Conservation (phyloP, 345 rosid genomes). For the Leavenworthia alabamica region DNA sequence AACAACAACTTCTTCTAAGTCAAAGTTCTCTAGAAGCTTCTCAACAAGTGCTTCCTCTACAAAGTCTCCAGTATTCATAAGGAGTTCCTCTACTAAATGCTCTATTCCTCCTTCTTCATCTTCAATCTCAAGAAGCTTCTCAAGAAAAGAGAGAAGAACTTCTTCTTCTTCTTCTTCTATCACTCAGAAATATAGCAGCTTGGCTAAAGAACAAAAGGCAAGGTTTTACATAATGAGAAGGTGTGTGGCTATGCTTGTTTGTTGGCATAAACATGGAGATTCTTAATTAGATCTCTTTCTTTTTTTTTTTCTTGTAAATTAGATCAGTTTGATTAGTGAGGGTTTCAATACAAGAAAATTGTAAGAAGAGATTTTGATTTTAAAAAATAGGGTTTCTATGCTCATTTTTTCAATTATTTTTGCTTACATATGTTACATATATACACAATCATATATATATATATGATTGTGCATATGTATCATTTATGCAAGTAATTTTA, state of each 20-base stretch:
- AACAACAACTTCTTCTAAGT: constrained; percentile 38
- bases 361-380: constrained; percentile 34
- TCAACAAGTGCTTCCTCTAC: constrained; percentile 66
- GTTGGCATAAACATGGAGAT: constrained; percentile 88
- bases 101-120: constrained; percentile 28
- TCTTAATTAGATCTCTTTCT: constrained; percentile 34
- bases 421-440: constrained; percentile 16
- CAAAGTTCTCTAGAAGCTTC: constrained; percentile 52
- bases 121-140: constrained; percentile 43
- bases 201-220: constrained; percentile 93
- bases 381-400: constrained; percentile 19
- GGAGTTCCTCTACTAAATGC: constrained; percentile 51
- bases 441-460: constrained; percentile 11
- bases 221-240: constrained; percentile 93
- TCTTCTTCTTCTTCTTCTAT: constrained; percentile 44
- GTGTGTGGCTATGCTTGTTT: constrained; percentile 97
- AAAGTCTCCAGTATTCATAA: constrained; percentile 43
- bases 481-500: constrained; percentile 4
- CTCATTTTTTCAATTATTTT: constrained; percentile 13
- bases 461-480: constrained; percentile 2
- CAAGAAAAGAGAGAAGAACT: constrained; percentile 61
- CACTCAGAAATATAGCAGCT: constrained; percentile 62
- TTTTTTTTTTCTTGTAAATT: constrained; percentile 8
- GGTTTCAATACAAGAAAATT: constrained; percentile 33
- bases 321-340: constrained; percentile 31